Conservation (phyloP, 2,329 filamentous ascomycete genomes). For the Xylariaceae sp. region DNA sequence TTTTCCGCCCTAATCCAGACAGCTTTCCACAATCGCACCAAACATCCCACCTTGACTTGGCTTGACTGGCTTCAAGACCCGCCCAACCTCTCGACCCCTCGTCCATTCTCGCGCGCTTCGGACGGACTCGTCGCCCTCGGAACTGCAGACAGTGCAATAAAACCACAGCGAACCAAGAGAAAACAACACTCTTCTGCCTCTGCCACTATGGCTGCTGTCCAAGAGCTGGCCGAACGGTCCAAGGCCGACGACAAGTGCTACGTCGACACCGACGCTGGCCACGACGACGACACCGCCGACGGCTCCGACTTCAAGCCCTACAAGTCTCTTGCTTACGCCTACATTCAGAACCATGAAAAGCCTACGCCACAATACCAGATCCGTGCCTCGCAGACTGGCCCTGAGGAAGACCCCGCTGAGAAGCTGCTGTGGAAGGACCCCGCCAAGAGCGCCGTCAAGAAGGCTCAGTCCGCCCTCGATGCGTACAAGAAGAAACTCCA, state of each 20-base stretch:
- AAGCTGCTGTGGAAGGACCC: slow-evolving; percentile 74
- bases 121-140: neutral
- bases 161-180: no score
- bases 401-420: slow-evolving; percentile 59
- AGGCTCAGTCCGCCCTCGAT: slow-evolving; percentile 70
- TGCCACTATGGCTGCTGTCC: slow-evolving; percentile 37
- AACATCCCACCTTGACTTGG: slow-evolving; percentile 7
- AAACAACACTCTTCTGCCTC: no score
- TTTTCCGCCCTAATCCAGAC: slow-evolving; percentile 10
- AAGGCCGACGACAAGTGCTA: slow-evolving; percentile 54
- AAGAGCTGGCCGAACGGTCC: slow-evolving; percentile 48
- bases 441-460: slow-evolving; percentile 81
- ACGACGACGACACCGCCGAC: slow-evolving; percentile 62
- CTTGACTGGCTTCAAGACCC: no score
- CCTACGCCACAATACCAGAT: slow-evolving; percentile 60
- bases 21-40: slow-evolving; percentile 4
- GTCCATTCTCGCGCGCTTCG: neutral
- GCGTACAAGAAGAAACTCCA: slow-evolving; percentile 78
- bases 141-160: no score
- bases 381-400: slow-evolving; percentile 62
- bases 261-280: slow-evolving; percentile 75
- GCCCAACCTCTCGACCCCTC: slow-evolving; percentile 1
- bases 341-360: slow-evolving; percentile 63
- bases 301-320: slow-evolving; percentile 72
- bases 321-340: slow-evolving; percentile 76